Base-by-base conservation (phyloP, 371 early-diverging fungal genomes). In the Batrachochytrium dendrobatidis region DNA sequence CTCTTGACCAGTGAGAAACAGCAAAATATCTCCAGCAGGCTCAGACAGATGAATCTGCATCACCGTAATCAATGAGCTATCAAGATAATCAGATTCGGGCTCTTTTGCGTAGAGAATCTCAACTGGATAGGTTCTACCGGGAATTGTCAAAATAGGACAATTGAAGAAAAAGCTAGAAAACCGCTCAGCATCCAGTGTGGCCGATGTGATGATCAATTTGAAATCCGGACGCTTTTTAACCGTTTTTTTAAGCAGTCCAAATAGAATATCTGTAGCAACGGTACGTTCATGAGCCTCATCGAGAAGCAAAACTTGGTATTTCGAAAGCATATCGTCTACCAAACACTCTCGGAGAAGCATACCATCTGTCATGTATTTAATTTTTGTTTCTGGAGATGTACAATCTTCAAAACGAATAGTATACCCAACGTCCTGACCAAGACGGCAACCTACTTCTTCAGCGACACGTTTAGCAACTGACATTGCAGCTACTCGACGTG, bases 271-370 rank as follows among this genome's bases (percentile, higher is more conserved):
- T 1, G 99, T 99, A 56, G 85, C 85, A 35, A 96, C 87, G 6
- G 93, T 94, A 58, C 99, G 85, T 79, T 99, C 99, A 88, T 99
- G 99, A 35, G 99, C 99, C 74, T 99, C 99, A 68, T 99, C 99
- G 29, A 99, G 80, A 66, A 97, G 87, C 51, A 99, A 84, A 33
- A 97, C 88, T 26, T 94, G 88, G 73, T 99, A 99, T 53, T 85
- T 83, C 20, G 73, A 71, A 73, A 97, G 80, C 32, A 76, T 74
- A 0, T 89, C 83, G 64, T 98, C 97, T 39, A 94, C 79, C 55
- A 99, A 79, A 66, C 89, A 86, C 77, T 99, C 99, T 67, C 97
- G 85, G 33, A 98, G 76, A 56, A 99, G 82, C 89, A 99, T 94
- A 79, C 99, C 99, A 61, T 99, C 99, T 6, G 99, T 99, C 91